phyloP scores from a whole-genome alignment of 192 early-diverging fungal species.

The Diversispora eburnea region DNA sequence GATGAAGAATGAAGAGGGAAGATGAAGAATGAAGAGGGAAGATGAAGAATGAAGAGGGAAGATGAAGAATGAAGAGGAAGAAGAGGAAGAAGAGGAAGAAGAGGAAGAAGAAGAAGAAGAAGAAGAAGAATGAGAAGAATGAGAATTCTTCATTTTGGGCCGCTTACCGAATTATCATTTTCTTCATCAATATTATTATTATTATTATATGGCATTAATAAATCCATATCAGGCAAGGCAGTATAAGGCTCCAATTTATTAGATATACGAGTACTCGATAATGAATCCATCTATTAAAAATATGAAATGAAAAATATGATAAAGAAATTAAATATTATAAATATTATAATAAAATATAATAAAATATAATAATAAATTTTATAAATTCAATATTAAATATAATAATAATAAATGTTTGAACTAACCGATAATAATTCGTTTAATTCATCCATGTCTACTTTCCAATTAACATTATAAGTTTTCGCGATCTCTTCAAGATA shows the following conservation, averaged over 20 bases:
- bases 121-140: background rate
- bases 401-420: constrained; percentile 1
- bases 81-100: background rate
- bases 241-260: background rate
- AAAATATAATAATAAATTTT: background rate
- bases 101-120: background rate
- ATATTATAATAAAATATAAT: no score
- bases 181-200: background rate
- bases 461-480: constrained; percentile 73
- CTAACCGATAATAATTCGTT: constrained; percentile 41
- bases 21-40: no score
- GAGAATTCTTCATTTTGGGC: background rate
- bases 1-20: no score
- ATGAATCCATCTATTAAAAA: background rate
- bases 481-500: constrained; percentile 90
- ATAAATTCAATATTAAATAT: background rate
- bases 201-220: constrained; percentile 17
- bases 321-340: background rate
- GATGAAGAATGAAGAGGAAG: no score
- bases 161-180: constrained; percentile 5
- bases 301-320: no score
- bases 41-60: no score
- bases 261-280: background rate
- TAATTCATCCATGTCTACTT: constrained; percentile 41
- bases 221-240: constrained; percentile 8